Evolutionary conservation across 805 yeast species (phyloP).

Genomic region (Ogataea allantospora): DNA sequence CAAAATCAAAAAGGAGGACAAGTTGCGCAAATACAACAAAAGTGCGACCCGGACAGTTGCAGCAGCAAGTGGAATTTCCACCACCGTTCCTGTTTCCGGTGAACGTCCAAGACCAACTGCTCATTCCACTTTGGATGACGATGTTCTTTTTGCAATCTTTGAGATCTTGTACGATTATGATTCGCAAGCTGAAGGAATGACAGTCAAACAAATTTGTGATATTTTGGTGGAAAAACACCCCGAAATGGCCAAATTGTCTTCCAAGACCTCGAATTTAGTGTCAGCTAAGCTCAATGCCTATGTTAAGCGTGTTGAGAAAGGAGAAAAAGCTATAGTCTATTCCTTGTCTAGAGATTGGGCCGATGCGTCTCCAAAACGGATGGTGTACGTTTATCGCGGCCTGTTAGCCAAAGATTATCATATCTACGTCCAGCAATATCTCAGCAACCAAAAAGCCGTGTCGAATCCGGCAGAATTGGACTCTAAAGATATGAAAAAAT

Average conservation of each 20-base stretch:
- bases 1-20: slow-evolving; percentile 24
- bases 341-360: slow-evolving; percentile 89
- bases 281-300: slow-evolving; percentile 83
- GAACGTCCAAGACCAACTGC: slow-evolving; percentile 70
- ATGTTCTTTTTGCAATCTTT: slow-evolving; percentile 73
- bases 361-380: slow-evolving; percentile 82
- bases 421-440: slow-evolving; percentile 63
- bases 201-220: slow-evolving; percentile 87
- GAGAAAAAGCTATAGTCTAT: slow-evolving; percentile 68
- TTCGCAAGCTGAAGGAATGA: slow-evolving; percentile 72
- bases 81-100: slow-evolving; percentile 79
- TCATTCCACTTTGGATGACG: slow-evolving; percentile 67
- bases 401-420: slow-evolving; percentile 72
- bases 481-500: slow-evolving; percentile 17
- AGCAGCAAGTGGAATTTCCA: slow-evolving; percentile 70
- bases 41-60: slow-evolving; percentile 41
- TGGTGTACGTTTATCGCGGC: slow-evolving; percentile 86
- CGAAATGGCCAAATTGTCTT: slow-evolving; percentile 76
- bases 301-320: slow-evolving; percentile 81
- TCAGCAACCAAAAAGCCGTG: slow-evolving; percentile 47
- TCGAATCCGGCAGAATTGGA: slow-evolving; percentile 15
- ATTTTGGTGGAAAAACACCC: slow-evolving; percentile 72
- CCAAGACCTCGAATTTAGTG: slow-evolving; percentile 77
- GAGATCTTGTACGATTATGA: slow-evolving; percentile 69
- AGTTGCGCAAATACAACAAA: slow-evolving; percentile 30